A percentile compares a stretch with the other conserved stretches of the same genome.
phyloP scores from a whole-genome alignment of 345 rosid species.

The Arabis hirsuta region DNA sequence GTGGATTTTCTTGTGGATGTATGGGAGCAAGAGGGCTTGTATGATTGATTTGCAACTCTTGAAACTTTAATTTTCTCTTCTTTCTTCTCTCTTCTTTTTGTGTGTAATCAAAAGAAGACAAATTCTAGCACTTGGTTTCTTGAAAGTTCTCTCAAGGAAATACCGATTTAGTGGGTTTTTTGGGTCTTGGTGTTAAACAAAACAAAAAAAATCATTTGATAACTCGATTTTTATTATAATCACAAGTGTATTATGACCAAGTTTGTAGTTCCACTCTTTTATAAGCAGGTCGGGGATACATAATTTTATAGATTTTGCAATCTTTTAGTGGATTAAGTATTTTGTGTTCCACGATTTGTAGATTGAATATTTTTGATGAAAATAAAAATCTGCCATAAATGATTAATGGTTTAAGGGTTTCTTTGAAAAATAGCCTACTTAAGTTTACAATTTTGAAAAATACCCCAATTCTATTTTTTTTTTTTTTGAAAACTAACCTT shows the following conservation, averaged over 20 bases:
- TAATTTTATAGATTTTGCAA: neutral
- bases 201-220: neutral
- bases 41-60: slow-evolving; percentile 47
- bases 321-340: neutral
- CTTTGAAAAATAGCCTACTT: too few species aligned
- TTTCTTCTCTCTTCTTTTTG: neutral
- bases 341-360: neutral
- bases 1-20: slow-evolving; percentile 66
- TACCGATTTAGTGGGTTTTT: neutral
- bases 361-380: neutral
- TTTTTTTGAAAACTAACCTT: too few species aligned
- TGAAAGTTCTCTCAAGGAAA: neutral
- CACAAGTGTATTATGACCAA: slow-evolving; percentile 22
- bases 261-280: neutral
- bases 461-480: too few species aligned
- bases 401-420: too few species aligned
- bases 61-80: neutral
- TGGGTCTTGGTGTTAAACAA: neutral
- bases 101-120: slow-evolving; percentile 30
- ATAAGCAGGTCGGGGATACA: neutral
- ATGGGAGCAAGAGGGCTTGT: slow-evolving; percentile 67
- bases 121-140: neutral
- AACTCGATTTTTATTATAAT: slow-evolving; percentile 1
- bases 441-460: too few species aligned
- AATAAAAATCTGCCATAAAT: neutral